Percentiles rank a stretch among this genome's conserved stretches.
These are phyloP conservation scores for Botrytis paeoniae DNA, from an alignment of 2,329 filamentous ascomycete genomes.

Conservation along the genomic window DNA sequence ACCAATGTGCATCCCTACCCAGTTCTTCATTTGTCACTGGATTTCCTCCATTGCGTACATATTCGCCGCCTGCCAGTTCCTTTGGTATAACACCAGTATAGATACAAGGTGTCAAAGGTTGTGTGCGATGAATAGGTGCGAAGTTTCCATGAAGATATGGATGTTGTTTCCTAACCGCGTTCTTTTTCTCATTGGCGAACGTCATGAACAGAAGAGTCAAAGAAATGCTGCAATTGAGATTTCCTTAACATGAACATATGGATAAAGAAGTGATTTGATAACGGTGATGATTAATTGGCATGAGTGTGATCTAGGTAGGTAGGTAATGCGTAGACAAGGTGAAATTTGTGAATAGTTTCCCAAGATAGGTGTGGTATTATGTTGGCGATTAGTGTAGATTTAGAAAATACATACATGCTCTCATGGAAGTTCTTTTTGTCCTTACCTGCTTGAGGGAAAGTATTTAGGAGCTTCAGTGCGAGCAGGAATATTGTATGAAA, in stretches of 20 bases:
- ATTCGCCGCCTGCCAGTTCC: conserved; percentile 67
- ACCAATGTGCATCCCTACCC: conserved; percentile 66
- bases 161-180: conserved; percentile 30
- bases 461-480: background rate
- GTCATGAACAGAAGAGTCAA: conserved; percentile 27
- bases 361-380: background rate
- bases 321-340: background rate
- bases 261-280: background rate
- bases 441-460: background rate
- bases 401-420: background rate
- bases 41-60: conserved; percentile 70
- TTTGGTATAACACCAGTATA: conserved; percentile 57
- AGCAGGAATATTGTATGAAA: background rate
- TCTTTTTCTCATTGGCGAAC: conserved; percentile 28
- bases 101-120: conserved; percentile 54
- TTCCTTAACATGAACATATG: conserved; percentile 5
- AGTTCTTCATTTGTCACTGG: conserved; percentile 60
- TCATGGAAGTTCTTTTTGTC: background rate
- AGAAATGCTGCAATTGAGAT: conserved; percentile 24
- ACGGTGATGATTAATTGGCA: background rate
- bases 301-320: background rate
- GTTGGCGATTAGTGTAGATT: background rate
- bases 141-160: conserved; percentile 66
- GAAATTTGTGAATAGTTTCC: background rate
- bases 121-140: conserved; percentile 58